Conservation (phyloP, 75 land plant species). For the Cupressus sempervirens region DNA sequence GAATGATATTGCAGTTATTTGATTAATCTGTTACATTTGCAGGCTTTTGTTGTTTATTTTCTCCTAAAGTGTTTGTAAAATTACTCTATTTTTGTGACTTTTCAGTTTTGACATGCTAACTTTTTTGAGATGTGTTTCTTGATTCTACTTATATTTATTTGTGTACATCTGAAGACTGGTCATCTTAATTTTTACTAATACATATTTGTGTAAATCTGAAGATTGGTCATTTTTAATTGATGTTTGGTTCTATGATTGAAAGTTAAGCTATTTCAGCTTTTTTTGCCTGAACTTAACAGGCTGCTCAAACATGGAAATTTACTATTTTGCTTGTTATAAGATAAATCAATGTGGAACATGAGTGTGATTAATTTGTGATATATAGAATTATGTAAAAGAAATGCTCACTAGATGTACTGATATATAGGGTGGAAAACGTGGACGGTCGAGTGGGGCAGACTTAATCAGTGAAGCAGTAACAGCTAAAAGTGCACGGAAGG, state of each 20-base stretch:
- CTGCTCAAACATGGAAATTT: background rate
- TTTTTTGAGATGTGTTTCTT: background rate
- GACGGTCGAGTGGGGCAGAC: conserved; percentile 19
- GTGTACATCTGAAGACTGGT: no score
- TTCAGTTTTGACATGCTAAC: background rate
- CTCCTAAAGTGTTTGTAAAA: background rate
- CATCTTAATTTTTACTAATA: background rate
- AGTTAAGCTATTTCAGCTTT: background rate
- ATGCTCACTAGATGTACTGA: background rate
- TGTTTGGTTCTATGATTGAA: background rate
- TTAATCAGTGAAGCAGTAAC: conserved; percentile 20
- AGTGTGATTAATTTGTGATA: background rate
- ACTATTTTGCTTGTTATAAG: background rate
- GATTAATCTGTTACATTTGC: background rate
- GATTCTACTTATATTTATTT: background rate
- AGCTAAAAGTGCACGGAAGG: conserved; percentile 23
- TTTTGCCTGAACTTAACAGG: background rate
- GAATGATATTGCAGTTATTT: background rate
- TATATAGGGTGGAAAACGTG: conserved; percentile 26
- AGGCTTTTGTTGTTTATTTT: background rate
- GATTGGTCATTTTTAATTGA: background rate
- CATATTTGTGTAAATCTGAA: background rate
- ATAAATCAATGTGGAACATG: background rate
- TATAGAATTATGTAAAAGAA: background rate
- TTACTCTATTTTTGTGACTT: background rate